These are phyloP conservation scores for Pseudopyricularia cyperi DNA, from an alignment of 2,329 filamentous ascomycete species.

Conservation along the genomic window DNA sequence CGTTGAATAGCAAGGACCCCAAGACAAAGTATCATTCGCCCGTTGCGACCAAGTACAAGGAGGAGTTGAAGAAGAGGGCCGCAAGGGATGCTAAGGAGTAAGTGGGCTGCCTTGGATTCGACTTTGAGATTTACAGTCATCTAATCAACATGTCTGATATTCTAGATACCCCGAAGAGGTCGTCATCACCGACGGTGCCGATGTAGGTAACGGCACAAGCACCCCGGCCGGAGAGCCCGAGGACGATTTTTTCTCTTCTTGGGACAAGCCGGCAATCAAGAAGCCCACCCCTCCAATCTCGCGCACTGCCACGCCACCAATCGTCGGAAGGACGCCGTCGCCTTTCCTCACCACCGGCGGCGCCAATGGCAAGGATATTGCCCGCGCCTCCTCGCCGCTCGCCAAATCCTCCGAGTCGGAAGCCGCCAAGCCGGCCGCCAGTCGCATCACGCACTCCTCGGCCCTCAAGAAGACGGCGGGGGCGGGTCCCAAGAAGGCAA, in stretches of 20 bases:
- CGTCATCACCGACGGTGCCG: conserved; percentile 59
- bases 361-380: conserved; percentile 50
- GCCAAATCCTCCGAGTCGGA: conserved; percentile 45
- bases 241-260: conserved; percentile 97
- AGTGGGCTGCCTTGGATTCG: conserved; percentile 16
- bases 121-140: not conserved
- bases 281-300: conserved; percentile 88
- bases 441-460: conserved; percentile 63
- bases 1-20: conserved; percentile 87
- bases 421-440: conserved; percentile 45
- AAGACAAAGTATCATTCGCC: conserved; percentile 95
- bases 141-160: conserved; percentile 7
- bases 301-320: conserved; percentile 73
- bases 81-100: conserved; percentile 76
- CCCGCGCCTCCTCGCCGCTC: conserved; percentile 77
- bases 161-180: conserved; percentile 72
- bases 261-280: conserved; percentile 97
- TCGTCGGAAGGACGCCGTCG: conserved; percentile 70
- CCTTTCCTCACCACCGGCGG: conserved; percentile 74
- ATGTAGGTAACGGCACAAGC: conserved; percentile 49
- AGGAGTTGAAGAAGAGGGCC: conserved; percentile 79
- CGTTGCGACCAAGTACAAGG: conserved; percentile 95
- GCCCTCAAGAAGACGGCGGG: conserved; percentile 67
- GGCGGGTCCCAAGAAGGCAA: conserved; percentile 62
- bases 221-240: conserved; percentile 72